Percentiles rank a stretch among this genome's conserved stretches.
phyloP scores from a whole-genome alignment of 2,329 filamentous ascomycete species.

The Cryphonectria nitschkei region DNA sequence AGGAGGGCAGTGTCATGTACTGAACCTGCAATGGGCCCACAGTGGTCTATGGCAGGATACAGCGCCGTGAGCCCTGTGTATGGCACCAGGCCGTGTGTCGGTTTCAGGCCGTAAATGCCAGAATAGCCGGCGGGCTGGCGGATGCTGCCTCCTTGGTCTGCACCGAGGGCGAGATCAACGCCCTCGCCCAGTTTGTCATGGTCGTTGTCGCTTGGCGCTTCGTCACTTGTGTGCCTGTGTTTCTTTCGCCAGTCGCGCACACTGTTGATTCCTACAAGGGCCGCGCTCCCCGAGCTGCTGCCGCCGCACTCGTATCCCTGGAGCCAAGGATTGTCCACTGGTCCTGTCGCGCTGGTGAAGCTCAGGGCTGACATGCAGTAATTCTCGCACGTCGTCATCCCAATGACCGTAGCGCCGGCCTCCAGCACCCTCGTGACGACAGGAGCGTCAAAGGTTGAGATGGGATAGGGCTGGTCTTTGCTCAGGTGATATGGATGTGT shows the following conservation, averaged over 20 bases:
- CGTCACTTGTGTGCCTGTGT: slow-evolving; percentile 5
- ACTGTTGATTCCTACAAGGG: slow-evolving; percentile 35
- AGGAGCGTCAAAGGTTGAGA: slow-evolving; percentile 29
- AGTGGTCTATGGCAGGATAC: slow-evolving; percentile 48
- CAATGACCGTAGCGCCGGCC: slow-evolving; percentile 29
- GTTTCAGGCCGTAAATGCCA: slow-evolving; percentile 50
- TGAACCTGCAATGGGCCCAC: slow-evolving; percentile 48
- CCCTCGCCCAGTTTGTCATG: slow-evolving; percentile 33
- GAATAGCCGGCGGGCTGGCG: slow-evolving; percentile 44
- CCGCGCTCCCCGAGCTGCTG: slow-evolving; percentile 41
- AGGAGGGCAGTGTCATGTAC: slow-evolving; percentile 47
- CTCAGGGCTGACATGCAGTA: slow-evolving; percentile 31
- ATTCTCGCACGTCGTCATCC: slow-evolving; percentile 32
- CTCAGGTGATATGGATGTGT: slow-evolving; percentile 29
- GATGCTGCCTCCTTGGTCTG: slow-evolving; percentile 45
- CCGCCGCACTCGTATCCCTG: slow-evolving; percentile 30
- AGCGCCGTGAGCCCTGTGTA: slow-evolving; percentile 51
- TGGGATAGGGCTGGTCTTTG: slow-evolving; percentile 25
- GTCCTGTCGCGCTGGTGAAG: slow-evolving; percentile 31
- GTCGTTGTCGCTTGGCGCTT: slow-evolving; percentile 1
- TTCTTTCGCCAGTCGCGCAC: slow-evolving; percentile 23
- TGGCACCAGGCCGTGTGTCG: slow-evolving; percentile 52
- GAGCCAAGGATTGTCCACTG: slow-evolving; percentile 31
- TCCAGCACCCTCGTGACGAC: slow-evolving; percentile 29
- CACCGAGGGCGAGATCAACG: slow-evolving; percentile 42